These are phyloP conservation scores for Mimosa bimucronata DNA, from an alignment of 306 rosid species.

Conservation along the genomic window DNA sequence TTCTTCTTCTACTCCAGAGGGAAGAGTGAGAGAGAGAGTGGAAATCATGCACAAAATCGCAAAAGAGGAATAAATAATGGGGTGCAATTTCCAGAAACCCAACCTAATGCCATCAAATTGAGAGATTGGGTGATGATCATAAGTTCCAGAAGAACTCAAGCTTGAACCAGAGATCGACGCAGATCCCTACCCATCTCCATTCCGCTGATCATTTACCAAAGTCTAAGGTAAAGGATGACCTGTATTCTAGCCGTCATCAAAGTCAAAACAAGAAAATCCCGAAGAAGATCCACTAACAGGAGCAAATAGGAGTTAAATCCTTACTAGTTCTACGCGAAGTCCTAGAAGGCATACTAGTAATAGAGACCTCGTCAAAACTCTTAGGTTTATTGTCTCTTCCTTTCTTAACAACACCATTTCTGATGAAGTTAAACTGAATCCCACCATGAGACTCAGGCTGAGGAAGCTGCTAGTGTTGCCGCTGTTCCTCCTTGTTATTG, in stretches of 20 bases:
- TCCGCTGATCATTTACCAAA: slow-evolving; percentile 57
- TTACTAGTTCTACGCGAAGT: slow-evolving; percentile 60
- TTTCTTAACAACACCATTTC: slow-evolving; percentile 27
- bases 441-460: slow-evolving; percentile 41
- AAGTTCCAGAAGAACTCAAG: slow-evolving; percentile 74
- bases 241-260: slow-evolving; percentile 44
- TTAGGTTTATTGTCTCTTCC: slow-evolving; percentile 40
- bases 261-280: slow-evolving; percentile 59
- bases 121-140: slow-evolving; percentile 63
- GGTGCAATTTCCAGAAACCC: slow-evolving; percentile 4
- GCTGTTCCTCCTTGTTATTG: slow-evolving; percentile 64
- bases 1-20: too few species aligned
- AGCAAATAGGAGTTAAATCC: slow-evolving; percentile 43
- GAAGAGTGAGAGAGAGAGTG: too few species aligned
- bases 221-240: slow-evolving; percentile 76
- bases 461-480: slow-evolving; percentile 30
- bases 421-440: slow-evolving; percentile 37
- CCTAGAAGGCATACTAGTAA: slow-evolving; percentile 43
- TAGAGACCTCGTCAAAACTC: slow-evolving; percentile 72
- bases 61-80: not conserved
- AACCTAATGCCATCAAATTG: slow-evolving; percentile 59
- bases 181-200: slow-evolving; percentile 56
- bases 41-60: not conserved
- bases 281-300: slow-evolving; percentile 38
- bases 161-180: slow-evolving; percentile 69